Conservation (phyloP, 2,329 filamentous ascomycete genomes). For the Hypoxylon sp. region DNA sequence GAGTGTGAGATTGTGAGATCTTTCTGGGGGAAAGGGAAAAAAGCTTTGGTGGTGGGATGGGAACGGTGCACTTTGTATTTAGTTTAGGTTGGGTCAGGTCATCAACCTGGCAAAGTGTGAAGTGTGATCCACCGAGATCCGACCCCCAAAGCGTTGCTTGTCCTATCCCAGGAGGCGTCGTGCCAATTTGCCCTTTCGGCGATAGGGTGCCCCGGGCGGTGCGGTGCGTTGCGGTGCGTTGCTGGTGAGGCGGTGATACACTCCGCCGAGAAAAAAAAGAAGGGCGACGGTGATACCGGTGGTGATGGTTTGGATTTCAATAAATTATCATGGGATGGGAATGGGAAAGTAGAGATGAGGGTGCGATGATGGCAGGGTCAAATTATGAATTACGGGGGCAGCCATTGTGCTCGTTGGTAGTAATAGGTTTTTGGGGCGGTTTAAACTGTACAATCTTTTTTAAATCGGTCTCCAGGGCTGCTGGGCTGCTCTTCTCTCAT, state of each 20-base stretch:
- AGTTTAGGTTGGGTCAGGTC: conserved; percentile 41
- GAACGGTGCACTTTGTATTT: conserved; percentile 43
- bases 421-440: conserved; percentile 37
- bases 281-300: conserved; percentile 39
- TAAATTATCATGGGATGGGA: conserved; percentile 38
- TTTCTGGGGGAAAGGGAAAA: conserved; percentile 27
- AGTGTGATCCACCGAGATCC: conserved; percentile 46
- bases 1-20: conserved; percentile 33
- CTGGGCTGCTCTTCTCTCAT: conserved; percentile 24
- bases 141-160: conserved; percentile 30
- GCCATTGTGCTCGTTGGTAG: conserved; percentile 49
- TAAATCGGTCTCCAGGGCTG: conserved; percentile 32
- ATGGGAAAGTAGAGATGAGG: conserved; percentile 38
- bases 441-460: conserved; percentile 39
- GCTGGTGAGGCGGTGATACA: conserved; percentile 6
- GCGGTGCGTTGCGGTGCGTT: conserved; percentile 24
- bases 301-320: conserved; percentile 42
- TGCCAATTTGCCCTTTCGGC: conserved; percentile 28
- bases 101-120: conserved; percentile 43
- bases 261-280: conserved; percentile 25
- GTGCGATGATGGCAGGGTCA: conserved; percentile 44
- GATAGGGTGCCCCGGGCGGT: conserved; percentile 37
- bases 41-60: conserved; percentile 38
- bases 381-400: conserved; percentile 54
- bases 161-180: conserved; percentile 29